These are phyloP conservation scores for Groenewaldozyma sp. DNA, from an alignment of 1,139 yeast species.

Conservation along the genomic window DNA sequence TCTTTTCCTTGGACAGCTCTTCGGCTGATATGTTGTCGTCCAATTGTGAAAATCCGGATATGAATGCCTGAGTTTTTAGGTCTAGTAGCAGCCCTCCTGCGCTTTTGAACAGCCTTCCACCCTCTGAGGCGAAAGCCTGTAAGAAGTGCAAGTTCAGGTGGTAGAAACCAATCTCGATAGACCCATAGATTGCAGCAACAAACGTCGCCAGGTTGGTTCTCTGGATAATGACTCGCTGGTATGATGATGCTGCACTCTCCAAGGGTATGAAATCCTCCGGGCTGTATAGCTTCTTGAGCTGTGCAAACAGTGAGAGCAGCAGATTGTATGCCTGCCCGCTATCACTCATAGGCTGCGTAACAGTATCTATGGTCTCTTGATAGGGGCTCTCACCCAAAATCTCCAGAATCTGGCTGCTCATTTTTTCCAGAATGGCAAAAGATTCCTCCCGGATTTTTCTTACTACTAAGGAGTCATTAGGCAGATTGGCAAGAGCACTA, in stretches of 20 bases:
- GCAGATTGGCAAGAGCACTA: background rate
- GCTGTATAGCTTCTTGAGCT: constrained; percentile 29
- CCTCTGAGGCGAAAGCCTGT: constrained; percentile 53
- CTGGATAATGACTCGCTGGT: constrained; percentile 43
- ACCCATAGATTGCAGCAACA: constrained; percentile 73
- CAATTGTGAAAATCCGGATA: constrained; percentile 73
- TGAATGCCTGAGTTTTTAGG: constrained; percentile 88
- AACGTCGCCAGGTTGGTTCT: constrained; percentile 85
- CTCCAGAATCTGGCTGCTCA: constrained; percentile 64
- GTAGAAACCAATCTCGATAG: constrained; percentile 79
- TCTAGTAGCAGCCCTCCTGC: constrained; percentile 76
- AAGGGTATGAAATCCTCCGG: constrained; percentile 22
- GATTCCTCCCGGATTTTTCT: constrained; percentile 30
- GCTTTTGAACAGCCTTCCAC: constrained; percentile 58
- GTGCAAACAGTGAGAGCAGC: constrained; percentile 65
- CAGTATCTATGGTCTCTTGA: constrained; percentile 62
- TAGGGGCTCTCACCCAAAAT: constrained; percentile 62
- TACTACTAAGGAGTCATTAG: background rate
- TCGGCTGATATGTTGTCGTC: constrained; percentile 27
- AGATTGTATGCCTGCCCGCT: constrained; percentile 70
- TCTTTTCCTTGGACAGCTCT: constrained; percentile 36
- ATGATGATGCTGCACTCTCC: constrained; percentile 5
- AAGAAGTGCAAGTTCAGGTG: constrained; percentile 75
- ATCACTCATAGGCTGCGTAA: constrained; percentile 61
- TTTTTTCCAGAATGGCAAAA: constrained; percentile 60